phyloP scores from a whole-genome alignment of 306 rosid genomes.

The Acacia melanoxylon region DNA sequence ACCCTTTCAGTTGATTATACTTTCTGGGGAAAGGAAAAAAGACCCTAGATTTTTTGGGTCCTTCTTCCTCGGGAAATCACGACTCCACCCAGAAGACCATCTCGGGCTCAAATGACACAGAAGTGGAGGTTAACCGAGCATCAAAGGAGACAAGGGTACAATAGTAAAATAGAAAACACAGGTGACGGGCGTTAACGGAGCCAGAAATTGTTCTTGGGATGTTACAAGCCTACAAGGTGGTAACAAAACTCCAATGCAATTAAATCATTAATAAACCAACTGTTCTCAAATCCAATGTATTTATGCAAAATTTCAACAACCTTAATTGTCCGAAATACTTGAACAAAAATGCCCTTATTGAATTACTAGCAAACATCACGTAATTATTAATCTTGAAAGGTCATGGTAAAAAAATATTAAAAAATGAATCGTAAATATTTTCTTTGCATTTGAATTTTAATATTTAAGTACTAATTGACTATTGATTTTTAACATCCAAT shows the following conservation, averaged over 20 bases:
- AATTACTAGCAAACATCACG: too few species aligned
- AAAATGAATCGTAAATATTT: too few species aligned
- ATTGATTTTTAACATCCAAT: not conserved
- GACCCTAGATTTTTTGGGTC: not conserved
- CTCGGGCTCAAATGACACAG: not conserved
- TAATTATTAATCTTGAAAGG: too few species aligned
- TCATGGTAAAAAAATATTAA: too few species aligned
- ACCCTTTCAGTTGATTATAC: conserved; percentile 5
- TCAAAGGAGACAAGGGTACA: not conserved
- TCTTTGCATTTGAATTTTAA: not conserved
- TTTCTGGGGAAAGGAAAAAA: conserved; percentile 18
- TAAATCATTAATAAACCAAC: not conserved
- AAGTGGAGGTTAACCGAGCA: not conserved
- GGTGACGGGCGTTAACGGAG: not conserved
- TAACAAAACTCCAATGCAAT: not conserved
- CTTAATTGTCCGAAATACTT: too few species aligned
- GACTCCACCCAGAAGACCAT: not conserved
- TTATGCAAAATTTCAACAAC: too few species aligned
- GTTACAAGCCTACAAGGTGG: not conserved
- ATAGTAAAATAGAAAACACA: not conserved
- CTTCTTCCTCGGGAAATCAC: not conserved
- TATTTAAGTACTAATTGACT: not conserved
- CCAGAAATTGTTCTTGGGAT: not conserved
- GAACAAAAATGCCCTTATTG: too few species aligned
- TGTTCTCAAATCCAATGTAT: not conserved